Evolutionary conservation across 345 rosid genomes (phyloP).

Genomic region (Brassica rapa): DNA sequence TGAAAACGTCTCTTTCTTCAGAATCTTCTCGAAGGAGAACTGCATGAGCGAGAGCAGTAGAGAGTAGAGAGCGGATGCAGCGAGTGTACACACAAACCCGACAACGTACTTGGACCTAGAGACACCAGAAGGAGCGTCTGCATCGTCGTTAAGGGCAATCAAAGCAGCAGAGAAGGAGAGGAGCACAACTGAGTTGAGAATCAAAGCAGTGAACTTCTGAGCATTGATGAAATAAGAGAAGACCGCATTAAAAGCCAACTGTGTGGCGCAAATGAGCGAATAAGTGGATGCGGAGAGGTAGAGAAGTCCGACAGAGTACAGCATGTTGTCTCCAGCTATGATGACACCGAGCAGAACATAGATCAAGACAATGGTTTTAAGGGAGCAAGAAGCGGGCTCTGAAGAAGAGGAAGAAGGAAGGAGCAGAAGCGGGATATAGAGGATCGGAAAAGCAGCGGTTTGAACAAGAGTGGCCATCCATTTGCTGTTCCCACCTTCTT

Average conservation of each 20-base stretch:
- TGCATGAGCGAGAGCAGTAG: slow-evolving; percentile 85
- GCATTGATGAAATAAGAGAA: slow-evolving; percentile 83
- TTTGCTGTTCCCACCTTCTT: slow-evolving; percentile 41
- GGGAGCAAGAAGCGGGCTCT: slow-evolving; percentile 40
- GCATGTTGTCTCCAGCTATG: slow-evolving; percentile 72
- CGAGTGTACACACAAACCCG: slow-evolving; percentile 66
- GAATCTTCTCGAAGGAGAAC: slow-evolving; percentile 67
- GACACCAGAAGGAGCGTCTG: slow-evolving; percentile 54
- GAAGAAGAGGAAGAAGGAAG: slow-evolving; percentile 43
- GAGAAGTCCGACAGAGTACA: slow-evolving; percentile 76
- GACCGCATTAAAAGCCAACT: slow-evolving; percentile 82
- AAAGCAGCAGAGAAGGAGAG: slow-evolving; percentile 79
- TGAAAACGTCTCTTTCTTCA: slow-evolving; percentile 36
- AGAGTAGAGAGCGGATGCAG: slow-evolving; percentile 78
- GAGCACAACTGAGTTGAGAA: slow-evolving; percentile 69
- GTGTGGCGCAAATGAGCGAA: slow-evolving; percentile 86
- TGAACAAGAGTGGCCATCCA: slow-evolving; percentile 44
- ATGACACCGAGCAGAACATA: slow-evolving; percentile 64
- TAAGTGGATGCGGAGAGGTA: slow-evolving; percentile 83
- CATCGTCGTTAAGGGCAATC: slow-evolving; percentile 67
- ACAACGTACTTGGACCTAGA: slow-evolving; percentile 43
- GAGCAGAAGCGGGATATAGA: slow-evolving; percentile 53
- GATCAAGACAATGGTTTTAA: slow-evolving; percentile 44
- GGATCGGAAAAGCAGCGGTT: slow-evolving; percentile 69
- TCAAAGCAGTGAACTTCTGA: slow-evolving; percentile 77